Conservation (phyloP, 371 early-diverging fungal genomes). For the Capillidium heterosporum region DNA sequence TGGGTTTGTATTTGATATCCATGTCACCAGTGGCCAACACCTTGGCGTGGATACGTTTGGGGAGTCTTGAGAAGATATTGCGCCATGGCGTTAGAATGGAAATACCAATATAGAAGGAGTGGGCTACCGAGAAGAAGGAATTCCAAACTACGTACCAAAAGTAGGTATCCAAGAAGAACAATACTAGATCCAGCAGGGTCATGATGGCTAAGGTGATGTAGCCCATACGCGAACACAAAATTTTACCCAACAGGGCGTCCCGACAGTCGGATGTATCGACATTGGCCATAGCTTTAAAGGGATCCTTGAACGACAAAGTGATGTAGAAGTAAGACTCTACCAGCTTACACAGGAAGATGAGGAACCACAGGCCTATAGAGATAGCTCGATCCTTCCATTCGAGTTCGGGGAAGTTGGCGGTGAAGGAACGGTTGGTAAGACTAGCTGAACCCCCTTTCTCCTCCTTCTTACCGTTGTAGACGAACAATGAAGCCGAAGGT, state of each 20-base stretch:
- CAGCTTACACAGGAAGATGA: slow-evolving; percentile 60
- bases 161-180: slow-evolving; percentile 80
- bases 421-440: slow-evolving; percentile 48
- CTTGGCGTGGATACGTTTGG: slow-evolving; percentile 68
- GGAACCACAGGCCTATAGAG: slow-evolving; percentile 56
- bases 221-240: slow-evolving; percentile 39
- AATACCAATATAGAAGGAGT: slow-evolving; percentile 62
- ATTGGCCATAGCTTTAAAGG: slow-evolving; percentile 24
- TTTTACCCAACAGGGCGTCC: slow-evolving; percentile 21
- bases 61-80: slow-evolving; percentile 65
- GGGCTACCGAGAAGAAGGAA: slow-evolving; percentile 55
- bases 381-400: slow-evolving; percentile 50
- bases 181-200: slow-evolving; percentile 53
- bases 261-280: slow-evolving; percentile 36
- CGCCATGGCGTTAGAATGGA: slow-evolving; percentile 80
- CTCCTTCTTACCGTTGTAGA: slow-evolving; percentile 20
- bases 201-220: slow-evolving; percentile 53
- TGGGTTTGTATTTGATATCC: slow-evolving; percentile 52
- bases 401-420: slow-evolving; percentile 59
- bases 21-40: slow-evolving; percentile 51
- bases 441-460: slow-evolving; percentile 13
- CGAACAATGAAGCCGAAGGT: slow-evolving; percentile 45
- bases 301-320: slow-evolving; percentile 64
- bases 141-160: slow-evolving; percentile 85
- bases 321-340: slow-evolving; percentile 73